Percentiles rank a stretch among this genome's conserved stretches.
Conservation (phyloP, 352 stramenopile genomes). For the Phytophthora quininea region DNA sequence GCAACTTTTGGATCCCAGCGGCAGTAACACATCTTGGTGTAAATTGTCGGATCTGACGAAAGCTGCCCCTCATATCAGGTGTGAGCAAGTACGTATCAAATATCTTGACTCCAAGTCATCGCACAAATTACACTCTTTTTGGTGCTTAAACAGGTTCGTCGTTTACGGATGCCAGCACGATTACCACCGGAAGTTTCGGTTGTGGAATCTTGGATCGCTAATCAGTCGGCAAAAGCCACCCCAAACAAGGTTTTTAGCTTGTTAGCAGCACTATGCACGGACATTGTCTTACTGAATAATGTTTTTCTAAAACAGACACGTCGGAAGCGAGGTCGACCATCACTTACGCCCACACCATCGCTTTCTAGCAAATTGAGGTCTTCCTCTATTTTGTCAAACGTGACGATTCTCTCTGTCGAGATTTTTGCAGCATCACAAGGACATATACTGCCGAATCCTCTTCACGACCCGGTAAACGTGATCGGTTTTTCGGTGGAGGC, state of each 20-base stretch:
- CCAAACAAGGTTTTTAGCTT: conserved; percentile 20
- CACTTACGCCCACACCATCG: conserved; percentile 20
- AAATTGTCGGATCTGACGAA: conserved; percentile 34
- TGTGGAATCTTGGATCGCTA: conserved; percentile 43
- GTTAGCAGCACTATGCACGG: too few relatives aligned
- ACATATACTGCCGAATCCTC: conserved; percentile 73
- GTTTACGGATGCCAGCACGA: conserved; percentile 46
- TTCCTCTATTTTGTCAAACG: conserved; percentile 54
- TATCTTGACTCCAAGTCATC: background rate
- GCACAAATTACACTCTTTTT: background rate
- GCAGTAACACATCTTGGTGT: conserved; percentile 14
- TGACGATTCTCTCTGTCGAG: conserved; percentile 85
- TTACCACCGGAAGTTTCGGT: conserved; percentile 39
- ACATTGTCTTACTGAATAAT: background rate
- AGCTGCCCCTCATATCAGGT: background rate
- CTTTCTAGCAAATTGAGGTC: conserved; percentile 28
- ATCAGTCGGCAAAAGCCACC: conserved; percentile 3
- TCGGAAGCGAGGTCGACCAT: conserved; percentile 28
- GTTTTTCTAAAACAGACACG: conserved; percentile 11
- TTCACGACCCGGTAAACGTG: conserved; percentile 60
- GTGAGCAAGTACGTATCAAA: conserved; percentile 26
- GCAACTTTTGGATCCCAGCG: conserved; percentile 13
- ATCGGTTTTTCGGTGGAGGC: conserved; percentile 78
- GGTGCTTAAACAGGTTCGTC: conserved; percentile 27
- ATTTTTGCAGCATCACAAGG: conserved; percentile 63